Evolutionary conservation across 2,329 filamentous ascomycete species (phyloP), one percentile per base, ranked within the genome.

Genomic region (Thielaviopsis musarum): DNA sequence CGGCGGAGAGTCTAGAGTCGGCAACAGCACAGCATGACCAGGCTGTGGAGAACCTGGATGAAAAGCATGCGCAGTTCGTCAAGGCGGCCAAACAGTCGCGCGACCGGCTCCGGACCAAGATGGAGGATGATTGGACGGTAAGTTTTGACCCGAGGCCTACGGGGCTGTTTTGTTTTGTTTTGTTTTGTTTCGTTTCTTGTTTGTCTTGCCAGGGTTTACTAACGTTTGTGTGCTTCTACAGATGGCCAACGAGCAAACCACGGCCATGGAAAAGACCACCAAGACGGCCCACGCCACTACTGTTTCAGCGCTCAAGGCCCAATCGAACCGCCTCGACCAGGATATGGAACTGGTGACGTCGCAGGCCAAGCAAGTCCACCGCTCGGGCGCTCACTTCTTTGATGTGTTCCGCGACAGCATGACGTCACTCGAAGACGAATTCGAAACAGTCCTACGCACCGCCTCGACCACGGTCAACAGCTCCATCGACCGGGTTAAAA

Each of bases 251-350:
- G 79, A 86, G 60, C 85, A 88, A 66, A 94, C 90, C 66, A 82
- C 78, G n/a, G 84, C 85, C 5, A 91, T 98, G 65, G 88, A 91
- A 65, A 78, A 80, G 7, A 87, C 87, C 0, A 91, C 91, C 0
- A 86, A 87, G 65, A 88, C 88, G 2, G 90, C 97, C 1, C 91
- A 98, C 65, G 85, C 87, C 38, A 87, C 95, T 71, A 96, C 91
- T 0, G 82, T 95, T 30, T 84, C 85, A 6, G 91, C 94, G 61
- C 91, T 97, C 13, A 87, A 91, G 66, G 84, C 87, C 60, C 93
- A 98, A 72, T 87, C 94, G 73, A 79, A 81, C 59, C 88, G 95
- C 65, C 85, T 98, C 67, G 85, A 87, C 62, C 79, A 77, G n/a
- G 89, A 97, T 70, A 91, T 98, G 80, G 81, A 45, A n/a, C 38